Evolutionary conservation across 2,329 filamentous ascomycete genomes (phyloP).

Genomic region (Paramyrothecium sp.): DNA sequence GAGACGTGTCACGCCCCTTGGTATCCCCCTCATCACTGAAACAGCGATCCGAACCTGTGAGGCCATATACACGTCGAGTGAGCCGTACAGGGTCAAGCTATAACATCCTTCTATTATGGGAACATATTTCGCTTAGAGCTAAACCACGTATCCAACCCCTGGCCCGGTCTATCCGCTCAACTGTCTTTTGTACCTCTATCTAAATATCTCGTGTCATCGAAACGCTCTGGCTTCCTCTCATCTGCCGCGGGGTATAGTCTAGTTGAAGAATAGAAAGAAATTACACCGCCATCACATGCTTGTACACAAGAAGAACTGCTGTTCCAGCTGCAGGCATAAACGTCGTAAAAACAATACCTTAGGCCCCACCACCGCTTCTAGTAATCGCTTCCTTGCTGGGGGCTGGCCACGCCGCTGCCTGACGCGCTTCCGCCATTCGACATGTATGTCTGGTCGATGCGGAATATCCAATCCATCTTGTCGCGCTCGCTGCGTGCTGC

Average conservation of each 20-base stretch:
- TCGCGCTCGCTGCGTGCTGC: slow-evolving; percentile 84
- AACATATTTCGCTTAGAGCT: neutral
- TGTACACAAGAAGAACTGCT: slow-evolving; percentile 11
- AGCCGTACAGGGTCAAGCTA: too few species aligned
- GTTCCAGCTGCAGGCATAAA: slow-evolving; percentile 21
- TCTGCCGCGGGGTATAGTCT: slow-evolving; percentile 1
- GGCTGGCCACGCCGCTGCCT: slow-evolving; percentile 35
- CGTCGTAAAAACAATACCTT: slow-evolving; percentile 18
- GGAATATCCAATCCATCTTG: slow-evolving; percentile 96
- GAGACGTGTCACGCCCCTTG: too few species aligned
- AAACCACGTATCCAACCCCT: neutral
- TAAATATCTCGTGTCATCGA: too few species aligned
- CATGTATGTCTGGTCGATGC: slow-evolving; percentile 80
- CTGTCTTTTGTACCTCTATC: neutral
- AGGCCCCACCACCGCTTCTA: slow-evolving; percentile 8
- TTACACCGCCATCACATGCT: neutral
- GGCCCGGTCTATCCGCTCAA: neutral
- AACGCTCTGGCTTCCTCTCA: neutral
- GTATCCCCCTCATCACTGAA: too few species aligned
- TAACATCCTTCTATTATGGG: neutral
- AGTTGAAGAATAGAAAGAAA: neutral
- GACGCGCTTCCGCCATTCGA: slow-evolving; percentile 42
- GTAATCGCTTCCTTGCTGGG: slow-evolving; percentile 28
- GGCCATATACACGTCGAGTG: too few species aligned
- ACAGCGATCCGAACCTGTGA: too few species aligned